Evolutionary conservation across 805 yeast genomes (phyloP), one percentile per base, ranked within the genome.

Genomic region (Metschnikowia kofuensis): DNA sequence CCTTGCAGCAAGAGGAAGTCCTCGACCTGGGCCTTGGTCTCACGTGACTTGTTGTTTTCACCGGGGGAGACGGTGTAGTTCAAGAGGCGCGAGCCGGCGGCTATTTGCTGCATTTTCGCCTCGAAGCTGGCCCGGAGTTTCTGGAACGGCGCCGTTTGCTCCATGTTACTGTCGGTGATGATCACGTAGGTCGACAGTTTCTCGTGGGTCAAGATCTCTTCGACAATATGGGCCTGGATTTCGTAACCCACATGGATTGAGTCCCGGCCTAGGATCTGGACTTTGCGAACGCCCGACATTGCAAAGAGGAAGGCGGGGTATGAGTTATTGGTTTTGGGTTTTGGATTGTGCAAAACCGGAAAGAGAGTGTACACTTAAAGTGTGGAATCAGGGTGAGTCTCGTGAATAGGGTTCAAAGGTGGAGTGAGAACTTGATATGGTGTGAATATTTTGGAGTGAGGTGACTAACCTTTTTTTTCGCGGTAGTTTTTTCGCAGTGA

Each of bases 131-230:
- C 51, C 6, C 64, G 62, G 55, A 83, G 77, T 7, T 72, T 66
- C 28, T 71, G 72, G 59, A 83, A 80, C 58, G 84, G 85, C 28
- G 81, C 80, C n/a, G 85, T 79, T 51, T 80, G 72, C 37, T 76
- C 80, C 60, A 94, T 77, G 69, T 94, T 89, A 29, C 87, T 71
- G 68, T 94, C 99, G 35, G 96, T 89, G 54, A 94, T 79, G 51
- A 94, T 74, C 51, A 91, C 96, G 71, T 94, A 94, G 10, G 98
- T 92, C 6, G 97, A 89, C 7, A 97, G 88, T 44, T 83, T 78
- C 59, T 84, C 76, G 31, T 76, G 75, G 9, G 67, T 59, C 35
- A 90, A 73, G 40, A 85, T 79, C 54, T 87, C 88, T 7, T 74
- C 65, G 49, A 89, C 87, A 47, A 92, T 83, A 60, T 88, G 91